A percentile compares a stretch with the other conserved stretches of the same genome.
These are phyloP conservation scores for Sporothrix protearum DNA, from an alignment of 2,329 filamentous ascomycete genomes.

Conservation along the genomic window DNA sequence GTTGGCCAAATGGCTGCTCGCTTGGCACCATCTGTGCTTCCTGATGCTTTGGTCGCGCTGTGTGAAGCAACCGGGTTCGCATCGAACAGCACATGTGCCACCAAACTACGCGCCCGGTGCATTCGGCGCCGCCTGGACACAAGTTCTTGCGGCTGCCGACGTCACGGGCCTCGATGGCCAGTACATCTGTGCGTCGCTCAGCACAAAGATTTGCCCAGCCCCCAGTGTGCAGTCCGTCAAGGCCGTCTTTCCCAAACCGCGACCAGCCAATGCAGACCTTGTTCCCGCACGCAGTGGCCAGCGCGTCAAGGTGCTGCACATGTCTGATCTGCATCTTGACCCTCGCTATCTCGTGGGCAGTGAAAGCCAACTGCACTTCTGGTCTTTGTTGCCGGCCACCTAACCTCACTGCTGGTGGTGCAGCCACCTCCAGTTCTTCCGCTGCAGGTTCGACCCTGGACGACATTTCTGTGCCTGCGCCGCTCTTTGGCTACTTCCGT, in stretches of 20 bases:
- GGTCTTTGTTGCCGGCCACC: slow-evolving; percentile 57
- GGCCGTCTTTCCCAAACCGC: slow-evolving; percentile 53
- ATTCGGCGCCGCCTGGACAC: slow-evolving; percentile 56
- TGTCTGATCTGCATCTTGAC: slow-evolving; percentile 59
- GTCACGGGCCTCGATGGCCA: slow-evolving; percentile 52
- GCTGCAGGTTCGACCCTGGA: slow-evolving; percentile 34
- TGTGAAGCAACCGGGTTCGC: slow-evolving; percentile 48
- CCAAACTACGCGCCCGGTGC: slow-evolving; percentile 45
- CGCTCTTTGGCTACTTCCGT: slow-evolving; percentile 52
- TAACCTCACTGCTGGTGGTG: slow-evolving; percentile 29
- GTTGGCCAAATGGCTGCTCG: slow-evolving; percentile 50
- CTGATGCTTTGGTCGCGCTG: slow-evolving; percentile 48
- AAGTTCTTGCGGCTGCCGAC: slow-evolving; percentile 52
- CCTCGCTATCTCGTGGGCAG: slow-evolving; percentile 52
- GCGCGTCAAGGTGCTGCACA: slow-evolving; percentile 55
- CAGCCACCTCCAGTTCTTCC: slow-evolving; percentile 23
- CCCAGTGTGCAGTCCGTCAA: slow-evolving; percentile 46
- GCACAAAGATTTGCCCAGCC: slow-evolving; percentile 45
- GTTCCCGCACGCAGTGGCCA: slow-evolving; percentile 49
- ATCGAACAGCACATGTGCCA: slow-evolving; percentile 46
- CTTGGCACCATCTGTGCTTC: slow-evolving; percentile 47
- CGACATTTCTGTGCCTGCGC: slow-evolving; percentile 46
- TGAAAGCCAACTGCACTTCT: slow-evolving; percentile 53
- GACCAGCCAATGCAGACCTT: slow-evolving; percentile 42
- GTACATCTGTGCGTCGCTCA: slow-evolving; percentile 54